These are phyloP conservation scores for Aristolochia contorta DNA, from an alignment of 164 flowering plant genomes.

Conservation along the genomic window DNA sequence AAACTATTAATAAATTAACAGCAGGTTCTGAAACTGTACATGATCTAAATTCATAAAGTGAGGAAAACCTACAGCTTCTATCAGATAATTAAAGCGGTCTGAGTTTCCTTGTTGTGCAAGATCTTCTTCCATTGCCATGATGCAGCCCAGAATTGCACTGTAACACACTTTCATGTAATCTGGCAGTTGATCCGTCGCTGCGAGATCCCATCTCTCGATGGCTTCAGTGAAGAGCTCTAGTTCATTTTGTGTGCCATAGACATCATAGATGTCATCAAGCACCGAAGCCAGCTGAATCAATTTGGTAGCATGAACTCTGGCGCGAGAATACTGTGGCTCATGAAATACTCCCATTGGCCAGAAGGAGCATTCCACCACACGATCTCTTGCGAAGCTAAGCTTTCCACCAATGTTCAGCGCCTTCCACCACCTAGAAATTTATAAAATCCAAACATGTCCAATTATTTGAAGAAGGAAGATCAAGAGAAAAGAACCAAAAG, in stretches of 20 bases:
- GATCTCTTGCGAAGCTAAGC: constrained; percentile 2
- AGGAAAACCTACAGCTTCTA: constrained; percentile 20
- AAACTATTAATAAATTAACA: no score
- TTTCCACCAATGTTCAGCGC: not conserved
- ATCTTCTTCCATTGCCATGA: constrained; percentile 20
- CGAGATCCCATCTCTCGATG: constrained; percentile 31
- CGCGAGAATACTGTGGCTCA: constrained; percentile 2
- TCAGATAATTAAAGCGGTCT: constrained; percentile 13
- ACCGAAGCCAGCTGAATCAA: not conserved
- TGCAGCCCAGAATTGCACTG: constrained; percentile 17
- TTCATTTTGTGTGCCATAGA: constrained; percentile 1
- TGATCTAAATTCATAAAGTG: no score
- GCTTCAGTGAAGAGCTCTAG: constrained; percentile 4
- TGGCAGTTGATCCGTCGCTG: constrained; percentile 22
- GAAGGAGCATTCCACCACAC: constrained; percentile 1
- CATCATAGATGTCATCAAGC: constrained; percentile 6
- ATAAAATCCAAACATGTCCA: not conserved
- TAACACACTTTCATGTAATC: constrained; percentile 30
- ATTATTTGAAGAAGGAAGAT: no score
- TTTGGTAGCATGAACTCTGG: not conserved
- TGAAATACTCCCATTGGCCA: not conserved
- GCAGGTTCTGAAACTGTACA: not conserved
- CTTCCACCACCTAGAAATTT: constrained; percentile 7
- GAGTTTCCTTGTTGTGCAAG: constrained; percentile 19
- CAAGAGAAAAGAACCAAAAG: no score